Conservation (phyloP, 257 asterid genomes). For the Mitragyna speciosa region DNA sequence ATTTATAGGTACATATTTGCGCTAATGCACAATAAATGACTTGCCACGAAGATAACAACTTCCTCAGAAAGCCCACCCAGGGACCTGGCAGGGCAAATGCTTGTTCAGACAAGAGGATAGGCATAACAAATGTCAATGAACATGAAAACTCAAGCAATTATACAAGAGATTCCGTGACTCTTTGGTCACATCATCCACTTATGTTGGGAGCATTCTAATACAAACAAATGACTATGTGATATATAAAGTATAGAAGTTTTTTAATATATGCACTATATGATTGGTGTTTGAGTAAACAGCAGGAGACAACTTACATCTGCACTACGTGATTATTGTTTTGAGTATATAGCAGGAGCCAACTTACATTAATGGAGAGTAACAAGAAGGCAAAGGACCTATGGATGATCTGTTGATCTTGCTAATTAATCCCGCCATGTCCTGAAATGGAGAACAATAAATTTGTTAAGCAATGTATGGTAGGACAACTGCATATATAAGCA, state of each 20-base stretch:
- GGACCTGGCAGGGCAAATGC: background rate
- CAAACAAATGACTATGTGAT: background rate
- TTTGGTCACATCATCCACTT: background rate
- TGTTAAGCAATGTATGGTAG: background rate
- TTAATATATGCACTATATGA: too few relatives aligned
- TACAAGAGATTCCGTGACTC: background rate
- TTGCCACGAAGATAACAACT: background rate
- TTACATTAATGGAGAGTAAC: slow-evolving; percentile 94
- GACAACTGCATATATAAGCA: background rate
- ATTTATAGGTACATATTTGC: background rate
- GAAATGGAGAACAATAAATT: slow-evolving; percentile 26
- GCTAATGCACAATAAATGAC: background rate
- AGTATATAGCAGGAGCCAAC: slow-evolving; percentile 29
- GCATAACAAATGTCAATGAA: slow-evolving; percentile 2
- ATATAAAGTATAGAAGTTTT: background rate
- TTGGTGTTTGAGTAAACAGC: background rate
- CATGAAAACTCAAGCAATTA: background rate
- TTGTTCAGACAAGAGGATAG: background rate
- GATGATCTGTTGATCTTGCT: slow-evolving; percentile 96
- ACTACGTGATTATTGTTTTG: background rate
- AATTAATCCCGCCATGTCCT: slow-evolving; percentile 99
- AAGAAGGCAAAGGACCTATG: slow-evolving; percentile 93
- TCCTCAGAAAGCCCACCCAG: background rate
- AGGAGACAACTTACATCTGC: slow-evolving; percentile 48
- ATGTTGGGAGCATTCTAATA: background rate